Evolutionary conservation across 805 yeast genomes (phyloP).

Genomic region (Candida jianshihensis): DNA sequence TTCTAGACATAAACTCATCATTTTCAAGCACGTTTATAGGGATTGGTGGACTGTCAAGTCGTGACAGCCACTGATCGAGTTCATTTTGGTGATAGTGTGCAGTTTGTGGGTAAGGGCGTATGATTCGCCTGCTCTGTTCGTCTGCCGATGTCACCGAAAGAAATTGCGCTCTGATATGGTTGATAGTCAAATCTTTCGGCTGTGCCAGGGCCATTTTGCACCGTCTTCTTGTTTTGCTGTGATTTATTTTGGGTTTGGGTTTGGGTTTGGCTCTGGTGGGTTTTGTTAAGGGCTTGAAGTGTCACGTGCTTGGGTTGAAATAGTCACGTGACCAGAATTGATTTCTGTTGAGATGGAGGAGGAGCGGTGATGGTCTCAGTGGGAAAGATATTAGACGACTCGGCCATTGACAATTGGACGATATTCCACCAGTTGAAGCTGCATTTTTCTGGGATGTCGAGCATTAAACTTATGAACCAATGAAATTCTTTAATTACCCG

Average conservation of each 20-base stretch:
- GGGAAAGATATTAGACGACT: no score
- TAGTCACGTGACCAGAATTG: no score
- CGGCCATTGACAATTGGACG: no score
- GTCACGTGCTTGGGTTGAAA: no score
- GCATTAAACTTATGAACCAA: no score
- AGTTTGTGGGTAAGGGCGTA: conserved; percentile 13
- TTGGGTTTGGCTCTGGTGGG: no score
- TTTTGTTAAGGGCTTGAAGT: no score
- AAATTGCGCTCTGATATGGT: conserved; percentile 18
- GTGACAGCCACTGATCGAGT: conserved; percentile 9
- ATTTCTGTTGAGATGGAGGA: no score
- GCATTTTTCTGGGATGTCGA: no score
- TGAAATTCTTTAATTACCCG: no score
- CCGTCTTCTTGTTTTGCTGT: neutral
- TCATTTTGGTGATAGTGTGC: neutral
- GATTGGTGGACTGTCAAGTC: conserved; percentile 24
- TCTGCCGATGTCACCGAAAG: conserved; percentile 12
- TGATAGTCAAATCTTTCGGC: conserved; percentile 9
- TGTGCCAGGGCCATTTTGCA: conserved; percentile 13
- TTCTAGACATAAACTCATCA: conserved; percentile 6
- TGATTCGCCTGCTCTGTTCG: conserved; percentile 19
- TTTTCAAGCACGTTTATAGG: conserved; percentile 23
- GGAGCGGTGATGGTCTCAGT: no score
- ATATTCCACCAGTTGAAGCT: no score
- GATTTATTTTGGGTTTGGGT: neutral